Evolutionary conservation across 169 alveolate species (phyloP).

Genomic region (Eimeria tenella): DNA sequence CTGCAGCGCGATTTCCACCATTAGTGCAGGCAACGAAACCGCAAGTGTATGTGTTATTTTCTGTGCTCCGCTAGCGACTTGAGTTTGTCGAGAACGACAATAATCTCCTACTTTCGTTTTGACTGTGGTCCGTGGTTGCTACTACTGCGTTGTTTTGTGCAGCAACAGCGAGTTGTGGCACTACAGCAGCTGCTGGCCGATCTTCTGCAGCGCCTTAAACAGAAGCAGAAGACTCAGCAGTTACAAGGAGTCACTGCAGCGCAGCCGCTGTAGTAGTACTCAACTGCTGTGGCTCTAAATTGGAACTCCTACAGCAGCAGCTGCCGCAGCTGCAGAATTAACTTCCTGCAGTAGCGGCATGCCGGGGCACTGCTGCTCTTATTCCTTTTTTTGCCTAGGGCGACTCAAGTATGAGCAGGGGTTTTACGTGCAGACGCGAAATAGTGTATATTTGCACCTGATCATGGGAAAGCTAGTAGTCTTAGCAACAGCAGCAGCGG

Average conservation of each 20-base stretch:
- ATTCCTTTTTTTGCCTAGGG: too few species aligned
- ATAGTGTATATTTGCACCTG: too few species aligned
- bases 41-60: background rate
- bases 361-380: background rate
- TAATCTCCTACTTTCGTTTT: background rate
- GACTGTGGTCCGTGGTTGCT: background rate
- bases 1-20: background rate
- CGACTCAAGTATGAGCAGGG: too few species aligned
- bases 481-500: conserved; percentile 1
- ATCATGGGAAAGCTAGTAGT: too few species aligned
- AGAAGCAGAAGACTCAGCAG: conserved; percentile 18
- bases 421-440: too few species aligned
- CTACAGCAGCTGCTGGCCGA: conserved; percentile 59
- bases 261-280: conserved; percentile 41
- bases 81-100: too few species aligned
- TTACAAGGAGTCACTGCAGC: conserved; percentile 35
- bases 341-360: conserved; percentile 10
- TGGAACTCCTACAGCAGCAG: background rate
- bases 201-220: conserved; percentile 23
- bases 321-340: background rate
- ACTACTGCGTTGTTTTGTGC: background rate
- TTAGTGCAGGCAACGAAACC: background rate
- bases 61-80: too few species aligned
- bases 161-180: conserved; percentile 53
- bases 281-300: background rate